Percentiles rank a stretch among this genome's conserved stretches.
Evolutionary conservation across 805 yeast genomes (phyloP).

Genomic region (Yarrowia sp.): DNA sequence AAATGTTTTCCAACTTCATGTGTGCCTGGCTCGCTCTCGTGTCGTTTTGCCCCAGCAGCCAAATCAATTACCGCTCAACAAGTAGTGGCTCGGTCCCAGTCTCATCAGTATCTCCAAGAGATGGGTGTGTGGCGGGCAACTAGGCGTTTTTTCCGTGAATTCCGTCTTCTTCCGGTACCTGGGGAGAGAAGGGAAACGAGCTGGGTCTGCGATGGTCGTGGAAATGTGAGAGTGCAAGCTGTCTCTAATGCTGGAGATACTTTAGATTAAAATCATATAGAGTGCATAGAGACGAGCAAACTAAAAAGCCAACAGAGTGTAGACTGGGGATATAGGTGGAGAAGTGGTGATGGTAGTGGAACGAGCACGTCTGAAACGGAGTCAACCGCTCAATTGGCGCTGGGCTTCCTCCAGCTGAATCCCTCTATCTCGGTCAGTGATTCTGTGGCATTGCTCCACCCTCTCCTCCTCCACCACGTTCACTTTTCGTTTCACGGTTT

Average conservation of each 20-base stretch:
- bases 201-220: slow-evolving; percentile 3
- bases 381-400: no score
- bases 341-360: no score
- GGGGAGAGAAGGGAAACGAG: no score
- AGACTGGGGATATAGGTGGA: not conserved
- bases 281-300: slow-evolving; percentile 37
- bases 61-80: slow-evolving; percentile 30
- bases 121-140: slow-evolving; percentile 1
- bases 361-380: no score
- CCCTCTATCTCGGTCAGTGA: no score
- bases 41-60: slow-evolving; percentile 36
- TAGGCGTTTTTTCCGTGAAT: no score
- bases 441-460: no score
- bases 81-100: slow-evolving; percentile 22
- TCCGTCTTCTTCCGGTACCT: no score
- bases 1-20: slow-evolving; percentile 37
- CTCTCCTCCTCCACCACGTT: no score
- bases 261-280: slow-evolving; percentile 36
- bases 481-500: slow-evolving; percentile 26
- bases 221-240: slow-evolving; percentile 23
- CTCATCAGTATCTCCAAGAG: slow-evolving; percentile 37
- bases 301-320: slow-evolving; percentile 24
- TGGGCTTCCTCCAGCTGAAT: no score
- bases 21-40: slow-evolving; percentile 34
- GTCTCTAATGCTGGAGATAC: slow-evolving; percentile 36